A percentile compares a stretch with the other conserved stretches of the same genome.
Conservation (phyloP, 1,284 basidiomycete species). For the Cutaneotrichosporon mucoides region DNA sequence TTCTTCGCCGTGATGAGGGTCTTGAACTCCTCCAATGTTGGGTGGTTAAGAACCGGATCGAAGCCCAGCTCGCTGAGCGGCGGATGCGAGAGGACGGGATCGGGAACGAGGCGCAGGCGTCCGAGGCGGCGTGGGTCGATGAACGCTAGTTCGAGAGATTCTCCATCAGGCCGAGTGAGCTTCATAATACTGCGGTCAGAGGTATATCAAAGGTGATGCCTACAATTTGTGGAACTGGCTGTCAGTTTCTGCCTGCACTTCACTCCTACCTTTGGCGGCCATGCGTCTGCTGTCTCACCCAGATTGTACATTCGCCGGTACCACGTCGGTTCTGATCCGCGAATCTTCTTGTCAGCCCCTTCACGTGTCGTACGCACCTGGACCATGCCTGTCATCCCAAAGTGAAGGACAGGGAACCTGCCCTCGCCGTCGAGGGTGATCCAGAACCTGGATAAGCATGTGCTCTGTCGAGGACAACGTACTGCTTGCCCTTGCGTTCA, state of each 20-base stretch:
- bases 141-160: slow-evolving; percentile 42
- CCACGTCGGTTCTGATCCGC: slow-evolving; percentile 60
- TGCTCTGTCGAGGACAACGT: neutral
- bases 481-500: slow-evolving; percentile 68
- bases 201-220: neutral
- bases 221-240: slow-evolving; percentile 40
- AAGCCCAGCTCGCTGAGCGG: slow-evolving; percentile 70
- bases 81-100: slow-evolving; percentile 59
- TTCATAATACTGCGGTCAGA: slow-evolving; percentile 49
- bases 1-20: slow-evolving; percentile 56
- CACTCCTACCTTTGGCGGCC: slow-evolving; percentile 62
- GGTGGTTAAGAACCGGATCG: slow-evolving; percentile 73
- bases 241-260: too few relatives aligned
- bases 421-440: slow-evolving; percentile 63
- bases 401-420: slow-evolving; percentile 66
- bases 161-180: slow-evolving; percentile 30
- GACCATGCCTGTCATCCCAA: slow-evolving; percentile 78
- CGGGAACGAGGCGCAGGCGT: slow-evolving; percentile 61
- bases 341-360: slow-evolving; percentile 52
- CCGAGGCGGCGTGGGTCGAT: slow-evolving; percentile 62
- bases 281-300: slow-evolving; percentile 54
- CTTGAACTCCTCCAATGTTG: slow-evolving; percentile 59
- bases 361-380: slow-evolving; percentile 52
- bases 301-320: slow-evolving; percentile 58
- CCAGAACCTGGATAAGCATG: slow-evolving; percentile 55